phyloP scores from a whole-genome alignment of 2,329 filamentous ascomycete species.

The Ceratocystis cacaofunesta region DNA sequence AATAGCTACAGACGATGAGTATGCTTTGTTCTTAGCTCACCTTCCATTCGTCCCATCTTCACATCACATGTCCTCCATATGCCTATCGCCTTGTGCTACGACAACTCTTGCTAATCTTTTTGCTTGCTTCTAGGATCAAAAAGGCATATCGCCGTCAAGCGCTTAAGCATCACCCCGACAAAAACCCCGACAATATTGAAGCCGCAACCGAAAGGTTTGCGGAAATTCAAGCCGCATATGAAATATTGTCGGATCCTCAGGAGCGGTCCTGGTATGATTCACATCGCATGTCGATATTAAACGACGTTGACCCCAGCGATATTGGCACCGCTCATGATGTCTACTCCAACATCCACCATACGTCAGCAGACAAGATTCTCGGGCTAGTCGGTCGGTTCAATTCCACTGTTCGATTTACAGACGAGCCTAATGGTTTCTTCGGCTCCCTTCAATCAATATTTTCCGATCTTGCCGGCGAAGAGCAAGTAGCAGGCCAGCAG shows the following conservation, averaged over 20 bases:
- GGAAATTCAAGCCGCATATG: conserved; percentile 83
- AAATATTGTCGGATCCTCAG: conserved; percentile 89
- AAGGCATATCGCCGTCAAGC: conserved; percentile 85
- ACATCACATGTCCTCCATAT: no score
- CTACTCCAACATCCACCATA: conserved; percentile 55
- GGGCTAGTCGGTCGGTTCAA: conserved; percentile 68
- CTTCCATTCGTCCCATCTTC: background rate
- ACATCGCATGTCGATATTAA: conserved; percentile 72
- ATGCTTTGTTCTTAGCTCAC: conserved; percentile 21
- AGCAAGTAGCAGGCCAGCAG: conserved; percentile 27
- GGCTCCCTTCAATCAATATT: conserved; percentile 65
- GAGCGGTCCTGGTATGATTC: conserved; percentile 97
- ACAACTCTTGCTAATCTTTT: conserved; percentile 1
- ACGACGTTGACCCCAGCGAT: conserved; percentile 39
- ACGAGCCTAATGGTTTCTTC: conserved; percentile 72
- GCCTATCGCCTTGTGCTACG: background rate
- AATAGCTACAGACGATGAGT: conserved; percentile 69
- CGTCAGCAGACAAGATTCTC: conserved; percentile 66
- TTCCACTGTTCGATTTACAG: conserved; percentile 61
- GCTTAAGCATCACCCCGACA: conserved; percentile 85
- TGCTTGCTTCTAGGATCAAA: conserved; percentile 50
- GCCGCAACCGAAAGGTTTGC: conserved; percentile 74
- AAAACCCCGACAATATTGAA: conserved; percentile 77
- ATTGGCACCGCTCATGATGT: conserved; percentile 40
- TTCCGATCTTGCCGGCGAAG: conserved; percentile 63